phyloP scores from a whole-genome alignment of 768 basidiomycete genomes.

The Leccinum rimulosum region DNA sequence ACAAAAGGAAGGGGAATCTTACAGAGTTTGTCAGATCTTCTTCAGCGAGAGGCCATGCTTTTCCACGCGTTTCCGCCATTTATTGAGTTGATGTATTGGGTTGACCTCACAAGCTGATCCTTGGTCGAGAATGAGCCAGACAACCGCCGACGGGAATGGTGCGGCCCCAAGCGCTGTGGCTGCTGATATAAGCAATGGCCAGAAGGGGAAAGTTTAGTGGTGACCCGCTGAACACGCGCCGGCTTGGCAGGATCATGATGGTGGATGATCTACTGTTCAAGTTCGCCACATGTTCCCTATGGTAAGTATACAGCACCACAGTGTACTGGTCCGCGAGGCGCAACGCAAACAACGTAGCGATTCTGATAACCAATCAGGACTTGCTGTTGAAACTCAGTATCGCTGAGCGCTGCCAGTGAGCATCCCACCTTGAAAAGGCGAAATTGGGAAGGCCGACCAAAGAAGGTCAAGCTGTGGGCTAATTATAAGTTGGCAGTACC shows the following conservation, averaged over 20 bases:
- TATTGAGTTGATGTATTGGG: conserved; percentile 11
- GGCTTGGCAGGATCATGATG: too few relatives aligned
- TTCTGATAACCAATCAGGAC: background rate
- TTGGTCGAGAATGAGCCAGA: conserved; percentile 53
- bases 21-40: conserved; percentile 90
- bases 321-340: background rate
- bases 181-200: conserved; percentile 18
- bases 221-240: background rate
- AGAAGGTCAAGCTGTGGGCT: background rate
- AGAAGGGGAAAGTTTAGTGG: conserved; percentile 5
- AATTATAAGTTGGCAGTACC: background rate
- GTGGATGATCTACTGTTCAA: too few relatives aligned
- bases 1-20: conserved; percentile 24
- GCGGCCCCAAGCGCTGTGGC: background rate
- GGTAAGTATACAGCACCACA: background rate
- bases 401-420: background rate
- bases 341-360: background rate
- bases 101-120: conserved; percentile 88
- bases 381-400: too few relatives aligned
- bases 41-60: conserved; percentile 88
- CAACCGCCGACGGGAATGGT: too few relatives aligned
- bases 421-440: too few relatives aligned
- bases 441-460: background rate
- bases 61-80: conserved; percentile 70
- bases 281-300: too few relatives aligned